These are phyloP conservation scores for Rauvolfia tetraphylla DNA, from an alignment of 257 asterid species.

Conservation along the genomic window DNA sequence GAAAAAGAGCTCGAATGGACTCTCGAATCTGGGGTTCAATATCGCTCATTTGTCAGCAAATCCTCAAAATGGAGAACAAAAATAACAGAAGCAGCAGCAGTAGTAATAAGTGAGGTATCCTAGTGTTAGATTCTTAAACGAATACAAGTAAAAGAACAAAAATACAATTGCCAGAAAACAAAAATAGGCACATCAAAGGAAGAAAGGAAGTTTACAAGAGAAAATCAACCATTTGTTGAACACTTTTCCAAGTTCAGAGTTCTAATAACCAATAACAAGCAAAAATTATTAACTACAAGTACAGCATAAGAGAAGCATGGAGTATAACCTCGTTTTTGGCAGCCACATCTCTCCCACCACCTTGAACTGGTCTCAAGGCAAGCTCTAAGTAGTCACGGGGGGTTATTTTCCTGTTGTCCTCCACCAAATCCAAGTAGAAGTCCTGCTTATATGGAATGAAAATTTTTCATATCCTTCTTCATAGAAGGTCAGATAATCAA, in stretches of 20 bases:
- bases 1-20: constrained; percentile 97
- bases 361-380: constrained; percentile 80
- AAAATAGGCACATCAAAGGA: background rate
- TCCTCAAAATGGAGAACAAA: background rate
- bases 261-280: background rate
- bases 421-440: constrained; percentile 81
- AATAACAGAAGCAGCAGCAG: background rate
- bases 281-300: background rate
- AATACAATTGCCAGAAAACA: background rate
- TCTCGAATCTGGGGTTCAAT: constrained; percentile 70
- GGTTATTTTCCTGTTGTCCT: constrained; percentile 82
- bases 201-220: background rate
- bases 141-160: background rate
- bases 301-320: background rate
- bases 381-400: constrained; percentile 99
- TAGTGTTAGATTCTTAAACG: background rate
- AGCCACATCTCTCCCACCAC: constrained; percentile 68
- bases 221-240: background rate
- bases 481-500: background rate
- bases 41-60: constrained; percentile 1
- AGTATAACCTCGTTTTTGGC: constrained; percentile 81
- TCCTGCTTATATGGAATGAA: constrained; percentile 48
- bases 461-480: constrained; percentile 11
- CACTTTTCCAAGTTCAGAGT: background rate
- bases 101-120: background rate